phyloP scores from a whole-genome alignment of 805 yeast genomes.

The Candida tibetensis region DNA sequence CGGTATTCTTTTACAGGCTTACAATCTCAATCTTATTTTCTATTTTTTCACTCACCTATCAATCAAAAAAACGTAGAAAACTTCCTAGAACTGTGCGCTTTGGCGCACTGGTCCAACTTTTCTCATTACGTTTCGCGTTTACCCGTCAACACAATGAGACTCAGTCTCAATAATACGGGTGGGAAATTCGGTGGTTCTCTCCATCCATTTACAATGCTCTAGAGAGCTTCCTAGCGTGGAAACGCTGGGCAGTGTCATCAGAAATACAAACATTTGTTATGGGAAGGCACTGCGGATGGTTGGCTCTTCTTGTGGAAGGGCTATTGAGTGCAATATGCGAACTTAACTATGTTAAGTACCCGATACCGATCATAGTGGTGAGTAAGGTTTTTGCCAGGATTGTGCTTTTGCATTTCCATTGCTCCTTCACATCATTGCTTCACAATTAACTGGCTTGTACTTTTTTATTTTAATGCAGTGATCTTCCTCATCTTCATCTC shows the following conservation, averaged over 20 bases:
- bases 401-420: too few species aligned
- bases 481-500: too few species aligned
- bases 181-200: constrained; percentile 66
- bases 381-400: constrained; percentile 40
- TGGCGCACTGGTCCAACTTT: constrained; percentile 27
- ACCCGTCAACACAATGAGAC: constrained; percentile 39
- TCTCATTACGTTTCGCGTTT: constrained; percentile 47
- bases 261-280: constrained; percentile 42
- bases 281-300: constrained; percentile 60
- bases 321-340: constrained; percentile 63
- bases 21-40: too few species aligned
- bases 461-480: too few species aligned
- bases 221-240: constrained; percentile 59
- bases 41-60: too few species aligned
- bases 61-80: too few species aligned
- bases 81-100: constrained; percentile 6
- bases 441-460: too few species aligned
- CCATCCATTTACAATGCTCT: constrained; percentile 46
- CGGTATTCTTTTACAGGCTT: too few species aligned
- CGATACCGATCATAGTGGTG: constrained; percentile 62
- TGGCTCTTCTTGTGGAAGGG: constrained; percentile 42
- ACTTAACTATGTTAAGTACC: constrained; percentile 43
- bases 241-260: constrained; percentile 59
- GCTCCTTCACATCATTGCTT: too few species aligned
- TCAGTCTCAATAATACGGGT: constrained; percentile 38